A percentile compares a stretch with the other conserved stretches of the same genome.
Conservation (phyloP, 2,329 filamentous ascomycete species). For the Diaporthe vaccinii region DNA sequence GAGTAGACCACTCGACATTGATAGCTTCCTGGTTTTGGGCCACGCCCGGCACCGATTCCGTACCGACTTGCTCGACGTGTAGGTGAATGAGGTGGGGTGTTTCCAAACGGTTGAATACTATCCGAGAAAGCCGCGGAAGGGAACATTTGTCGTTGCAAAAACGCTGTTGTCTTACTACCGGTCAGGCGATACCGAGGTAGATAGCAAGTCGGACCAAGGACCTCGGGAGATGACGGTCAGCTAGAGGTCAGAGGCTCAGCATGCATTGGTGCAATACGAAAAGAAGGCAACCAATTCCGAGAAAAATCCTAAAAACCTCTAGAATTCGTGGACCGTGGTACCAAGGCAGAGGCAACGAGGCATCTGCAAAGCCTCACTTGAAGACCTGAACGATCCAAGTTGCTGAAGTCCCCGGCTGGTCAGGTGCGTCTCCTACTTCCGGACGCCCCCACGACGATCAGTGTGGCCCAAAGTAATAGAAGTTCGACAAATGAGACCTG, state of each 20-base stretch:
- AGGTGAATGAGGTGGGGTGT: neutral
- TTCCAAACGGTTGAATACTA: neutral
- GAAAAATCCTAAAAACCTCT: neutral
- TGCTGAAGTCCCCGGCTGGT: neutral
- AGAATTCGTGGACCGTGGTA: neutral
- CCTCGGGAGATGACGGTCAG: no score
- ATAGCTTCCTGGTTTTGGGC: neutral
- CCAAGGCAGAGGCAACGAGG: neutral
- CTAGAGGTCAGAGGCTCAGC: neutral
- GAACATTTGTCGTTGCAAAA: neutral
- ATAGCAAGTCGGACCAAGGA: neutral
- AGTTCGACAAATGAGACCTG: neutral
- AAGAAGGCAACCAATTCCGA: neutral
- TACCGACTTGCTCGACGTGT: neutral
- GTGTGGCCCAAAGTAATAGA: neutral
- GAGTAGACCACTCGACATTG: neutral
- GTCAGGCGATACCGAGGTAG: neutral
- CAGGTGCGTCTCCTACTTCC: neutral
- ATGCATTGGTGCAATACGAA: neutral
- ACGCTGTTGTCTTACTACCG: neutral
- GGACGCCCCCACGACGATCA: neutral
- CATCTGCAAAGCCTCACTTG: conserved; percentile 7
- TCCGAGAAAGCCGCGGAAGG: neutral
- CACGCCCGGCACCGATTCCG: neutral
- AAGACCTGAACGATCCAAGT: neutral